These are phyloP conservation scores for Stagonosporopsis chrysanthemi DNA, from an alignment of 2,329 filamentous ascomycete genomes.

Conservation along the genomic window DNA sequence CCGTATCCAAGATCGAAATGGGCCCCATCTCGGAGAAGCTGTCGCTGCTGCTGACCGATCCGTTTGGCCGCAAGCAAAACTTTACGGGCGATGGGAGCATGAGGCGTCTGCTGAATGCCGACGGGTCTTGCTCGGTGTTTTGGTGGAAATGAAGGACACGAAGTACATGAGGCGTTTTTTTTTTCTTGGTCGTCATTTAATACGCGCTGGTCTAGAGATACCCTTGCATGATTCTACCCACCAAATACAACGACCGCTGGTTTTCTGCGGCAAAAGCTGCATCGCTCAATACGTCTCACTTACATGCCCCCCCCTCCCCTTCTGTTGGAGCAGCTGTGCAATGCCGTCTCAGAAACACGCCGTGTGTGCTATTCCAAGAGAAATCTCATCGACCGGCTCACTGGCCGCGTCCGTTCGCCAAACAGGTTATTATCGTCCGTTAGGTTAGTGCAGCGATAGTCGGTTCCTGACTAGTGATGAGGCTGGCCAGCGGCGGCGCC, in stretches of 20 bases:
- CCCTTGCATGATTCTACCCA: neutral
- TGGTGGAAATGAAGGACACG: constrained; percentile 42
- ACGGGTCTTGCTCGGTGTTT: constrained; percentile 45
- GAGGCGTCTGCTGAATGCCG: constrained; percentile 41
- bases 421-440: neutral
- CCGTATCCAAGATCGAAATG: constrained; percentile 44
- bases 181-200: neutral
- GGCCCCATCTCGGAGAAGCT: constrained; percentile 47
- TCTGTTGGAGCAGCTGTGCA: neutral
- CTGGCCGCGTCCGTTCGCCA: constrained; percentile 2
- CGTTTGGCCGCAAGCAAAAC: constrained; percentile 46
- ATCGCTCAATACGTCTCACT: neutral
- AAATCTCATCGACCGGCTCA: constrained; percentile 11
- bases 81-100: constrained; percentile 30
- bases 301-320: neutral
- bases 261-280: neutral
- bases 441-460: constrained; percentile 8
- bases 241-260: neutral
- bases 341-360: neutral
- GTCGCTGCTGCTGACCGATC: constrained; percentile 43
- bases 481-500: constrained; percentile 1
- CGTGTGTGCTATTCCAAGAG: neutral
- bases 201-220: neutral
- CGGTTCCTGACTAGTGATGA: constrained; percentile 19
- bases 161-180: neutral